Conservation (phyloP, 192 early-diverging fungal species). For the Lunasporangiospora selenospora region DNA sequence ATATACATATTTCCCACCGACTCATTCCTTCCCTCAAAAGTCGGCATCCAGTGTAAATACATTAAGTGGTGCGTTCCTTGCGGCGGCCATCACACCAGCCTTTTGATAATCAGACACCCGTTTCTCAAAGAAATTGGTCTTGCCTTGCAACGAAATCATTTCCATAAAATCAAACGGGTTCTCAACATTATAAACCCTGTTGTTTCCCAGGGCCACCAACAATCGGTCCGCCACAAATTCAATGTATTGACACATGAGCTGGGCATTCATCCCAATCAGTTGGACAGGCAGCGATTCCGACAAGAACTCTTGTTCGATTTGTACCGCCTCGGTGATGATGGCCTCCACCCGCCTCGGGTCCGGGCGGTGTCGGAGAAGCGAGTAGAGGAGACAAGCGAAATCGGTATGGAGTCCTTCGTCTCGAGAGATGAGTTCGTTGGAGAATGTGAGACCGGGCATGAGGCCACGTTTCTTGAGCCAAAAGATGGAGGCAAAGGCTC, state of each 20-base stretch:
- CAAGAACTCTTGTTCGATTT: conserved; percentile 95
- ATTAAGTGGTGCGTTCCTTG: conserved; percentile 60
- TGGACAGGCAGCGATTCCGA: conserved; percentile 90
- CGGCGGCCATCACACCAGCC: conserved; percentile 79
- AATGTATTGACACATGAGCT: conserved; percentile 96
- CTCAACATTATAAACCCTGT: conserved; percentile 81
- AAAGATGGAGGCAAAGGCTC: conserved; percentile 97
- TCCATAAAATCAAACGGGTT: conserved; percentile 99
- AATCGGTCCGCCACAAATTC: conserved; percentile 98
- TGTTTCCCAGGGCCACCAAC: conserved; percentile 85
- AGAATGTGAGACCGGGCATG: conserved; percentile 98
- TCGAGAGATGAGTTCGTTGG: conserved; percentile 96
- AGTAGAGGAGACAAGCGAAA: conserved; percentile 96
- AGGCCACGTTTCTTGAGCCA: conserved; percentile 99
- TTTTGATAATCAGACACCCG: conserved; percentile 96
- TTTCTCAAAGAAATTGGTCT: conserved; percentile 99
- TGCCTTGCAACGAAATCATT: conserved; percentile 96
- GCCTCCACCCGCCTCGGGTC: conserved; percentile 62
- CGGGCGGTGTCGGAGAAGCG: conserved; percentile 80
- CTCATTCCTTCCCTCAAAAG: conserved; percentile 62
- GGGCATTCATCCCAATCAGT: conserved; percentile 97
- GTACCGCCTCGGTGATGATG: conserved; percentile 90
- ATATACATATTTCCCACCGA: not conserved
- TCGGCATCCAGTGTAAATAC: conserved; percentile 85
- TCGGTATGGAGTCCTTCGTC: conserved; percentile 98